Percentiles rank a stretch among this genome's conserved stretches.
These are phyloP conservation scores for Exophiala bonariae DNA, from an alignment of 2,329 filamentous ascomycete species.

Conservation along the genomic window DNA sequence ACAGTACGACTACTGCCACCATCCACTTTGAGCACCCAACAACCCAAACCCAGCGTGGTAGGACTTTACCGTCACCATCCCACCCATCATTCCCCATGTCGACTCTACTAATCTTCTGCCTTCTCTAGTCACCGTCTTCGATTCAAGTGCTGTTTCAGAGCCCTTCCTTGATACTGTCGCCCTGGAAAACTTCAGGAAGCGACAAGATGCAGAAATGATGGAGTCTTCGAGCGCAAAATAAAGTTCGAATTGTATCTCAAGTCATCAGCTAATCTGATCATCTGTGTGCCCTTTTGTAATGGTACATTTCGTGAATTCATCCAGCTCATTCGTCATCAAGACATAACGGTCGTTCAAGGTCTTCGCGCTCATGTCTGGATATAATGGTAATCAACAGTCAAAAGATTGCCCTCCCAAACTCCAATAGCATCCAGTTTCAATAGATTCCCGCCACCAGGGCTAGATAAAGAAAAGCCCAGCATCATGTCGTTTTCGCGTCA, in stretches of 20 bases:
- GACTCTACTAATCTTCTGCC: conserved; percentile 1
- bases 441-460: conserved; percentile 18
- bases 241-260: conserved; percentile 1
- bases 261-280: conserved; percentile 8
- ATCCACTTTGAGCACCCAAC: conserved; percentile 19
- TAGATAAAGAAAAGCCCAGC: background rate
- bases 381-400: background rate
- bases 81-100: no score
- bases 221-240: background rate
- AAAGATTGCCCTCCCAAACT: conserved; percentile 7
- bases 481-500: background rate
- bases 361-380: conserved; percentile 7
- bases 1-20: background rate
- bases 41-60: conserved; percentile 24
- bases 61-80: conserved; percentile 1
- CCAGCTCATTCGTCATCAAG: conserved; percentile 24
- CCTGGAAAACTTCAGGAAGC: conserved; percentile 34
- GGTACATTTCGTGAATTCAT: conserved; percentile 23
- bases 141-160: conserved; percentile 36
- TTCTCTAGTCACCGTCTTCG: conserved; percentile 32
- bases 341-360: conserved; percentile 16
- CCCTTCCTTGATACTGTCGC: conserved; percentile 40
- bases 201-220: conserved; percentile 11
- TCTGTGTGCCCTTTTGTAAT: conserved; percentile 8
- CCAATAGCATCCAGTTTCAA: conserved; percentile 1